These are phyloP conservation scores for Tylopilus rubrobrunneus DNA, from an alignment of 768 basidiomycete species.

Conservation along the genomic window DNA sequence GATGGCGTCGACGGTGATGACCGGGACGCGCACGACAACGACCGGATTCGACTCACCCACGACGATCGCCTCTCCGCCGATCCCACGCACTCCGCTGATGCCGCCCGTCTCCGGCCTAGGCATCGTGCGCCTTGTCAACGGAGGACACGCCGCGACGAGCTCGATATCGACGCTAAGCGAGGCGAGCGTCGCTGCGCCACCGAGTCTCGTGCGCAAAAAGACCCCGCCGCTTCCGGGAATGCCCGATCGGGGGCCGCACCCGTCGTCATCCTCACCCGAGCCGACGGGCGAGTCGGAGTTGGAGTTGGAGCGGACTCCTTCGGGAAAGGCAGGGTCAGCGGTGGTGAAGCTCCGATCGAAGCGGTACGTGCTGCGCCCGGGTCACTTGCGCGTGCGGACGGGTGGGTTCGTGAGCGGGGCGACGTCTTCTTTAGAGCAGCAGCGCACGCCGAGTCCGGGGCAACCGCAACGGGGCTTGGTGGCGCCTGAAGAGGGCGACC, in stretches of 20 bases:
- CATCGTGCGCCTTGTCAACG: constrained; percentile 27
- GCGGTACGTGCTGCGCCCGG: constrained; percentile 44
- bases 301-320: constrained; percentile 27
- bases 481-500: constrained; percentile 52
- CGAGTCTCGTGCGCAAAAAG: constrained; percentile 36
- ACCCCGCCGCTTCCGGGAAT: constrained; percentile 27
- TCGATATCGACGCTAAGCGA: constrained; percentile 32
- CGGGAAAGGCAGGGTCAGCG: constrained; percentile 31
- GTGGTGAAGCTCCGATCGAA: constrained; percentile 46
- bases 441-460: constrained; percentile 42
- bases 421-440: constrained; percentile 7
- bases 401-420: constrained; percentile 3
- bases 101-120: constrained; percentile 8
- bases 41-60: constrained; percentile 36
- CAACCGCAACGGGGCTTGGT: constrained; percentile 37
- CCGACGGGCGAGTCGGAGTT: constrained; percentile 40
- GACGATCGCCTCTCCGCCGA: constrained; percentile 36
- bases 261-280: neutral
- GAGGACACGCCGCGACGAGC: constrained; percentile 22
- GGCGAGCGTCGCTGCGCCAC: neutral
- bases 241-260: neutral
- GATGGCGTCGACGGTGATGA: neutral
- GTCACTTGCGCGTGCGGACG: constrained; percentile 44
- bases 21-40: constrained; percentile 1
- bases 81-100: constrained; percentile 38